A percentile compares a stretch with the other conserved stretches of the same genome.
phyloP scores from a whole-genome alignment of 805 yeast genomes.

The Saturnispora gosingensis region DNA sequence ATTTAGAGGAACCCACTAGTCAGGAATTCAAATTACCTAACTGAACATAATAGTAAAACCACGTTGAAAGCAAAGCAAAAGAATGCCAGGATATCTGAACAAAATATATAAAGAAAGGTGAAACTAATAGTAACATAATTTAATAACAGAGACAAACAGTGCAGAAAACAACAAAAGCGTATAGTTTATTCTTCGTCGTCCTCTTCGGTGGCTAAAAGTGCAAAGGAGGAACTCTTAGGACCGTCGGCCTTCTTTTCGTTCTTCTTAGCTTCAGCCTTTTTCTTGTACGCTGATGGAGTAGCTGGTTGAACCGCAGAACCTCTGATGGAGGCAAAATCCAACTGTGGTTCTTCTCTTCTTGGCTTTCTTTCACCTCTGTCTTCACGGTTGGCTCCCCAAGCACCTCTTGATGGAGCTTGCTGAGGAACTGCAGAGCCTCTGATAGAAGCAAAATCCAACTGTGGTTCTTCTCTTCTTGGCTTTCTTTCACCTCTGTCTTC shows the following conservation, averaged over 20 bases:
- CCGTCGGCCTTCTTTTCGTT: conserved; percentile 18
- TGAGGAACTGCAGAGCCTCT: conserved; percentile 11
- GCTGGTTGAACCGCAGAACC: conserved; percentile 13
- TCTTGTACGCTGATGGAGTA: conserved; percentile 27
- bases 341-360: conserved; percentile 44
- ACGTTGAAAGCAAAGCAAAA: not conserved
- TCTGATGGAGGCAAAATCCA: conserved; percentile 34
- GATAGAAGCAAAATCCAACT: conserved; percentile 41
- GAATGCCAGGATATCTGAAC: not conserved
- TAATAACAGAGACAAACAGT: not conserved
- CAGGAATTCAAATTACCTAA: not conserved
- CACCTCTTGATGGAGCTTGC: conserved; percentile 28
- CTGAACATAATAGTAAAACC: not conserved
- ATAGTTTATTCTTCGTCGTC: conserved; percentile 37
- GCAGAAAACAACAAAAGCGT: not conserved
- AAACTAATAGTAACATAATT: not conserved
- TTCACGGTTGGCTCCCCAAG: conserved; percentile 6
- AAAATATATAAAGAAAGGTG: not conserved
- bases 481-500: conserved; percentile 10
- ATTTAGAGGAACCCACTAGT: not conserved
- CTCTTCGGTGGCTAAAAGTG: conserved; percentile 42
- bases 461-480: conserved; percentile 37
- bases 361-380: conserved; percentile 9
- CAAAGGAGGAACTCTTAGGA: conserved; percentile 37
- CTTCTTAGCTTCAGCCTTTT: conserved; percentile 7